phyloP scores from a whole-genome alignment of 116 monocot species.

The Papilionanthe hybrid region DNA sequence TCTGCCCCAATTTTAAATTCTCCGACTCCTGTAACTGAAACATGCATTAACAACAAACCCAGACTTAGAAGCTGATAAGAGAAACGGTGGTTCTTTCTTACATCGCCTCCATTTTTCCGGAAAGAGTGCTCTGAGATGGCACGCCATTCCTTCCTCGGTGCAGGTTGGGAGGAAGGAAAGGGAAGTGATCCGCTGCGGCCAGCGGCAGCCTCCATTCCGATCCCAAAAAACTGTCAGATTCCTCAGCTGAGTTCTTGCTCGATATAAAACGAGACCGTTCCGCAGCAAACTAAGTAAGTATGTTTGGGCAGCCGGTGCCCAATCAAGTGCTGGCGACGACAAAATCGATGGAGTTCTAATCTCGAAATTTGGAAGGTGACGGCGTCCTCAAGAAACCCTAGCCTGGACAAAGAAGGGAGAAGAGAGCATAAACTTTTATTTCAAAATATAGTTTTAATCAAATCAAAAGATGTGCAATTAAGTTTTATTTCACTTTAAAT shows the following conservation, averaged over 20 bases:
- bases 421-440: neutral
- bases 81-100: conserved; percentile 7
- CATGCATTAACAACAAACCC: neutral
- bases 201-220: conserved; percentile 58
- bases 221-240: neutral
- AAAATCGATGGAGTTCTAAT: neutral
- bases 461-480: no score
- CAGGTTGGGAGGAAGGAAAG: conserved; percentile 34
- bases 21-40: conserved; percentile 36
- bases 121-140: conserved; percentile 54
- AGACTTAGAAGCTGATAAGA: conserved; percentile 4
- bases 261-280: neutral
- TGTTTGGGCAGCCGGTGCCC: neutral
- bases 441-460: no score
- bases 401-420: neutral
- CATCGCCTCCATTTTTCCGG: conserved; percentile 40
- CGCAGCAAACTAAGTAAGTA: neutral
- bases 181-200: conserved; percentile 50
- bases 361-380: neutral
- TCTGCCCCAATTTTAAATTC: conserved; percentile 42
- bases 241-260: neutral
- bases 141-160: conserved; percentile 75
- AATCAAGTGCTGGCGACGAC: neutral
- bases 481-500: no score
- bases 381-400: neutral